phyloP scores from a whole-genome alignment of 495 filamentous ascomycete species.

The Gamarada debralockiae region DNA sequence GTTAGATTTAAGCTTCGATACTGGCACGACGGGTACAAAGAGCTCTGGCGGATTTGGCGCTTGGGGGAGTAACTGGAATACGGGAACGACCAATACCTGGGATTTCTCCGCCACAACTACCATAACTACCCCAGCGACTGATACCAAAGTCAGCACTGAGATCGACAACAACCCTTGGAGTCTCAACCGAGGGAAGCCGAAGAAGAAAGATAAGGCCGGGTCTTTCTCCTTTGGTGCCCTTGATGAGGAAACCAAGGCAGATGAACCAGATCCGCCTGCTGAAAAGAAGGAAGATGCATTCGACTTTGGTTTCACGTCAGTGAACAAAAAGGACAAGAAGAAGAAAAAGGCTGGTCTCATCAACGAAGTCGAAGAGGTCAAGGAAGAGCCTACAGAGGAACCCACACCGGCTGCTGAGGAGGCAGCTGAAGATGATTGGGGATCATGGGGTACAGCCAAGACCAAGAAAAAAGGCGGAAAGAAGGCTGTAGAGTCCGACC shows the following conservation, averaged over 20 bases:
- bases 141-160: constrained; percentile 21
- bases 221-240: constrained; percentile 34
- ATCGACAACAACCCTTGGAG: constrained; percentile 36
- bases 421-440: constrained; percentile 31
- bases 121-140: constrained; percentile 1
- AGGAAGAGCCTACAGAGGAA: constrained; percentile 28
- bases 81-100: constrained; percentile 25
- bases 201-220: constrained; percentile 38
- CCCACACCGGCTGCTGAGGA: constrained; percentile 7
- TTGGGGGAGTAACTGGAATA: constrained; percentile 36
- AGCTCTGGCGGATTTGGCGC: constrained; percentile 26
- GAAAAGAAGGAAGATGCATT: constrained; percentile 28
- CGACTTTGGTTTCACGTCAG: constrained; percentile 30
- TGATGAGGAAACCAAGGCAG: constrained; percentile 28
- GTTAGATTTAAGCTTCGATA: constrained; percentile 32
- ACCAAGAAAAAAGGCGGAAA: constrained; percentile 29
- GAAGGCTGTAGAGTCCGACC: constrained; percentile 5
- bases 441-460: constrained; percentile 27
- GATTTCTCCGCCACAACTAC: constrained; percentile 27
- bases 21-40: constrained; percentile 19
- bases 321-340: constrained; percentile 30
- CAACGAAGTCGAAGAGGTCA: constrained; percentile 22
- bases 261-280: constrained; percentile 20
- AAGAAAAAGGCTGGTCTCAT: constrained; percentile 33
- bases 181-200: constrained; percentile 34